Evolutionary conservation across 768 basidiomycete genomes (phyloP).

Genomic region (Cubamyces sp.): DNA sequence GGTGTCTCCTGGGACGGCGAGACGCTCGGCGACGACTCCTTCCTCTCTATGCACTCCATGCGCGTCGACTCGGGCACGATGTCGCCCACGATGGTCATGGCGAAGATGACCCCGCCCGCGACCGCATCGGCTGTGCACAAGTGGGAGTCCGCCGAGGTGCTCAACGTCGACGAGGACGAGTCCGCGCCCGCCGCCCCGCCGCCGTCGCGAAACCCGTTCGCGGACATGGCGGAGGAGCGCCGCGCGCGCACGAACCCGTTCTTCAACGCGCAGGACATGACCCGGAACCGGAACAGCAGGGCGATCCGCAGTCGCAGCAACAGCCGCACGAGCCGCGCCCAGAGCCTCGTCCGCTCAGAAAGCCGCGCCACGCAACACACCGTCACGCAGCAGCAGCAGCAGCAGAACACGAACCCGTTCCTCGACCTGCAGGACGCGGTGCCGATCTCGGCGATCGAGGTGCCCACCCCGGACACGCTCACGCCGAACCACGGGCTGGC

Average conservation of each 20-base stretch:
- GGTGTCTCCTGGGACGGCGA: constrained; percentile 56
- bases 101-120: constrained; percentile 65
- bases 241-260: constrained; percentile 47
- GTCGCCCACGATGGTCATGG: constrained; percentile 53
- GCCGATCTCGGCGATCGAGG: constrained; percentile 28
- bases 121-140: constrained; percentile 52
- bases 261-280: constrained; percentile 43
- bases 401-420: constrained; percentile 46
- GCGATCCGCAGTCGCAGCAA: constrained; percentile 33
- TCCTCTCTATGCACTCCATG: constrained; percentile 51
- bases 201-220: constrained; percentile 37
- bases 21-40: constrained; percentile 49
- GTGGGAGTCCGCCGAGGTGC: constrained; percentile 74
- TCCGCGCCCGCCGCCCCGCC: constrained; percentile 33
- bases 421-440: constrained; percentile 38
- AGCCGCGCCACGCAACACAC: constrained; percentile 15
- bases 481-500: constrained; percentile 4
- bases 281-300: constrained; percentile 25
- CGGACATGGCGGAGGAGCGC: constrained; percentile 35
- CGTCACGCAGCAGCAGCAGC: constrained; percentile 9
- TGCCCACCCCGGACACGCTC: constrained; percentile 31
- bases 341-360: constrained; percentile 21
- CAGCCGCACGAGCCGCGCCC: constrained; percentile 27
- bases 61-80: constrained; percentile 46
- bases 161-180: constrained; percentile 44